Evolutionary conservation across 2,329 filamentous ascomycete species (phyloP), one percentile per base, ranked within the genome.

Genomic region (Paecilomyces dactylethromorphus): DNA sequence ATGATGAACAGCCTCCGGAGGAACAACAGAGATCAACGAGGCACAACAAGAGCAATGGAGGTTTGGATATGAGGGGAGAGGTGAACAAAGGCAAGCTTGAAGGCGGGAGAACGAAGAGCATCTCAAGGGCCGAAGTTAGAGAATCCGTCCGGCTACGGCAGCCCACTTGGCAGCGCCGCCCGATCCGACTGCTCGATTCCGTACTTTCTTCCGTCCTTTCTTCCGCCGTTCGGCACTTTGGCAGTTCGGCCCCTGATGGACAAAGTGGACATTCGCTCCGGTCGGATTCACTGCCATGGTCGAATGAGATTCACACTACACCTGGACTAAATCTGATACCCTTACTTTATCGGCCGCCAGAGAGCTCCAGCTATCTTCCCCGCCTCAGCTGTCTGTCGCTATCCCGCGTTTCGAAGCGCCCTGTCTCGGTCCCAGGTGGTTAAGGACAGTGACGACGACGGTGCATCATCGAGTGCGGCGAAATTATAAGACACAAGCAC

Each of bases 1-100:
- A 96, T 96, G 73, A 75, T 89, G 82, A 69, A 65, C 51, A 60
- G 59, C 56, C 31, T 56, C 35, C 22, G 63, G 61, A 63, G 65
- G 61, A 65, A 70, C 50, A 45, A 63, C 60, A 73, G 65, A 68
- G 65, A 60, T 64, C 66, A 65, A 65, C 62, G 66, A 62, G 62
- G 61, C 62, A 64, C 57, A 55, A 60, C 59, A 58, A 45, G 3
- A n/a, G 5, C 15, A 45, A 18, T 18, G 1, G 61, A 60, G 33
- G 54, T 29, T 2, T 51, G 15, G 59, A 65, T 60, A n/a, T 52
- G 29, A 39, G 21, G 18, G 33, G 26, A 29, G 26, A 6, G 50
- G 50, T 62, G 59, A 57, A 55, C 52, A 58, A 58, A 65, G 61
- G 64, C 62, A 29, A 52, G 50, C 50, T 52, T 52, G 35, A 45